Base-by-base conservation (phyloP, 2,329 filamentous ascomycete species). In the Dothideomycetidae sp. region DNA sequence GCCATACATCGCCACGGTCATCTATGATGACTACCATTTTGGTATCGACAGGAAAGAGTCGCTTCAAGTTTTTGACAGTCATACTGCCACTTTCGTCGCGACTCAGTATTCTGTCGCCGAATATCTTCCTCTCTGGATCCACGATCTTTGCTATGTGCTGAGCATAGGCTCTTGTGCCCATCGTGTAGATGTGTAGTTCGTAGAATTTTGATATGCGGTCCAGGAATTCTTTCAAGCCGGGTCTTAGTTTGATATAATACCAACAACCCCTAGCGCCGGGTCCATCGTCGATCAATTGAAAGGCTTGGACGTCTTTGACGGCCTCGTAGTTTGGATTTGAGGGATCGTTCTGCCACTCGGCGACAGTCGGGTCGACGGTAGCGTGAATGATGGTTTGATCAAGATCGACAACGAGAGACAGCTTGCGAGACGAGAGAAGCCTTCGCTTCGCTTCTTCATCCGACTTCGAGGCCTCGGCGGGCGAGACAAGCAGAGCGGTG, bases 1-100 rank as follows among this genome's bases (percentile, higher is more conserved):
- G 75, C 90, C 90, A 98, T 5, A 98, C 88, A 55, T 98, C 90
- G 37, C 84, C 84, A 48, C 90, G 75, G 58, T 98, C 90, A 54
- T 98, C 90, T 46, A 98, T 98, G 50, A 98, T 94, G 41, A 94
- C 86, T 1, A 94, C 92, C 90, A 98, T 98, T 59, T 93, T 88
- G 4, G 88, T 96, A 59, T 92, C 92, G 42, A 93, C 83, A 4
- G 92, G 90, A 56, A 98, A 98, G 10, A 98, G 61, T 5, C 90
- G 75, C 53, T 90, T 81, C 18, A 98, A 64, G 48, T 78, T 90
- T 67, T 98, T 98, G 42, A 81, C 77, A 2, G 79, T 82, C 57
- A 96, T 77, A 56, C 81, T 94, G 38, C 88, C 88, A 54, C 92
- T 98, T 61, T 98, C 90, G 55, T 96, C 88, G 51, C 90, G 80